These are phyloP conservation scores for Endocalyx cinctus DNA, from an alignment of 2,329 filamentous ascomycete species.

Conservation along the genomic window DNA sequence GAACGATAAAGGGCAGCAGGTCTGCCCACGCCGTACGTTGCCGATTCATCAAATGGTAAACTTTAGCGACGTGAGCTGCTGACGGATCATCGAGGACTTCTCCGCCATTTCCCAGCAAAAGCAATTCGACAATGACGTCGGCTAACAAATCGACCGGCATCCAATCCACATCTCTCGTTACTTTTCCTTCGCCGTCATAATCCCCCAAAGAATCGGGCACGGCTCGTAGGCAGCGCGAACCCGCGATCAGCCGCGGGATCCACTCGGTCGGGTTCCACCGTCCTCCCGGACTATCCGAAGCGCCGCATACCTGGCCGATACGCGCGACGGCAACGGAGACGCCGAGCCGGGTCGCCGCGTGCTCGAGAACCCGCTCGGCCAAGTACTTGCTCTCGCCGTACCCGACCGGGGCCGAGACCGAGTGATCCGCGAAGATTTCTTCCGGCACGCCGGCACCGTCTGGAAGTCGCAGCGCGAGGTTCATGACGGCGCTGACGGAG, in stretches of 20 bases:
- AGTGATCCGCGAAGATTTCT: constrained; percentile 4
- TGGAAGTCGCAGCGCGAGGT: neutral
- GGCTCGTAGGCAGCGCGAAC: constrained; percentile 31
- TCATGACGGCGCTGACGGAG: constrained; percentile 12
- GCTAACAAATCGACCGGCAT: constrained; percentile 38
- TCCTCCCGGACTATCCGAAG: constrained; percentile 13
- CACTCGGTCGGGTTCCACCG: constrained; percentile 38
- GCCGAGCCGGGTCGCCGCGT: constrained; percentile 11
- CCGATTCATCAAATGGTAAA: constrained; percentile 16
- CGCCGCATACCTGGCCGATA: constrained; percentile 25
- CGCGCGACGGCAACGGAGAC: constrained; percentile 14
- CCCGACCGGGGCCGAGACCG: constrained; percentile 9
- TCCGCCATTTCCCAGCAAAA: no score
- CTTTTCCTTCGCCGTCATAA: constrained; percentile 18
- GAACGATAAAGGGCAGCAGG: constrained; percentile 6
- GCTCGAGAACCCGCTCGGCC: constrained; percentile 20
- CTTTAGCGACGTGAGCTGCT: no score
- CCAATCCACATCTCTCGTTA: no score
- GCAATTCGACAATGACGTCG: constrained; percentile 31
- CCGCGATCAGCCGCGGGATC: constrained; percentile 36
- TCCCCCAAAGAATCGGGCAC: constrained; percentile 32
- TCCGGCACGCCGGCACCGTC: constrained; percentile 11
- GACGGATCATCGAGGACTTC: no score
- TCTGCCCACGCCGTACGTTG: constrained; percentile 9
- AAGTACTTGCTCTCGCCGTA: constrained; percentile 24